Conservation (phyloP, 495 filamentous ascomycete species). For the Penicillium bialowiezense region DNA sequence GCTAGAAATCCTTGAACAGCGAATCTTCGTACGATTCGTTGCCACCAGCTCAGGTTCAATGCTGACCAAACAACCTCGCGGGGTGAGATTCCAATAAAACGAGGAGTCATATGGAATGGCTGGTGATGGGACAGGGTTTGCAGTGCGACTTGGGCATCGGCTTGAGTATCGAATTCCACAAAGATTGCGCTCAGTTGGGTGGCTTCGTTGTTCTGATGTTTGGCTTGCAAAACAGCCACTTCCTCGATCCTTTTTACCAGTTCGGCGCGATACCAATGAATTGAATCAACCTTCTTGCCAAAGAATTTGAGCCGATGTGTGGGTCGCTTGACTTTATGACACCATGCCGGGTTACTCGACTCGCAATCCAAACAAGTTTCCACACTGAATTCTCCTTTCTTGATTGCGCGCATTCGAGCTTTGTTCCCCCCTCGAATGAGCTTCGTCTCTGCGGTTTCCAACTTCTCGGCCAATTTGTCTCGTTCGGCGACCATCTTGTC, state of each 20-base stretch:
- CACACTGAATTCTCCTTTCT: slow-evolving; percentile 20
- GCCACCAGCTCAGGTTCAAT: slow-evolving; percentile 79
- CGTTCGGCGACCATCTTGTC: slow-evolving; percentile 56
- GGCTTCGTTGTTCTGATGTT: slow-evolving; percentile 44
- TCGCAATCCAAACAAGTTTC: slow-evolving; percentile 37
- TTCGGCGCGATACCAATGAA: slow-evolving; percentile 75
- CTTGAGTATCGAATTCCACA: slow-evolving; percentile 76
- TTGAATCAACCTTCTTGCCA: slow-evolving; percentile 76
- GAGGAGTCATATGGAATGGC: slow-evolving; percentile 80
- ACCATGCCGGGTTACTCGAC: slow-evolving; percentile 45
- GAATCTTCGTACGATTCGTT: slow-evolving; percentile 66
- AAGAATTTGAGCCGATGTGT: slow-evolving; percentile 53
- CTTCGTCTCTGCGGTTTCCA: slow-evolving; percentile 65
- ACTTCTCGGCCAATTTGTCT: slow-evolving; percentile 55
- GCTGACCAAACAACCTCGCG: slow-evolving; percentile 80
- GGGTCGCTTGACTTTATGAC: slow-evolving; percentile 48
- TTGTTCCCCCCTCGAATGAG: slow-evolving; percentile 61
- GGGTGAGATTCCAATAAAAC: slow-evolving; percentile 75
- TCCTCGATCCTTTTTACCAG: slow-evolving; percentile 69
- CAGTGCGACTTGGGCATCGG: slow-evolving; percentile 75
- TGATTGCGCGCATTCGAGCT: slow-evolving; percentile 43
- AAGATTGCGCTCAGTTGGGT: slow-evolving; percentile 68
- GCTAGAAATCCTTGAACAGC: slow-evolving; percentile 64
- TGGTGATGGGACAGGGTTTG: slow-evolving; percentile 82
- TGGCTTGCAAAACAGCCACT: slow-evolving; percentile 60